Evolutionary conservation across 225 moss, liverwort and hornwort species (phyloP).

Genomic region (Ulota crispa): DNA sequence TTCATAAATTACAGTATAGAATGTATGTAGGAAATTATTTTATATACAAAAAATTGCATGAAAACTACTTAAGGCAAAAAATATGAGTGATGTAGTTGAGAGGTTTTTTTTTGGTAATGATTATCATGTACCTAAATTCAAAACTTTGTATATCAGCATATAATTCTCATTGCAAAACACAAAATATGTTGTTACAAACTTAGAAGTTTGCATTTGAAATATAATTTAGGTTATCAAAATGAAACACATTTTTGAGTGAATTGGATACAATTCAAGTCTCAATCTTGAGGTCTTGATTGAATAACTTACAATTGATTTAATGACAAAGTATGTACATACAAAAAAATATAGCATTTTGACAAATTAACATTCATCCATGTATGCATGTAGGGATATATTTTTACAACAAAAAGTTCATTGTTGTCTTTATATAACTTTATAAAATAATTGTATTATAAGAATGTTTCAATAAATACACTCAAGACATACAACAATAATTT

Average conservation of each 20-base stretch:
- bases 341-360: neutral
- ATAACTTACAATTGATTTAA: too few relatives aligned
- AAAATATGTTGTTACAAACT: accelerated
- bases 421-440: neutral
- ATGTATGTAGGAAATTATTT: too few relatives aligned
- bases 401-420: neutral
- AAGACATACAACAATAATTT: accelerated
- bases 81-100: too few relatives aligned
- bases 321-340: neutral
- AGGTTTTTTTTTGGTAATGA: too few relatives aligned
- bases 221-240: neutral
- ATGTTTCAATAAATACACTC: accelerated
- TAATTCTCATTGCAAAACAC: neutral
- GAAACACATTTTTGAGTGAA: accelerated
- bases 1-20: neutral
- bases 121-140: too few relatives aligned
- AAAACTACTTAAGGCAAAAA: neutral
- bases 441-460: neutral
- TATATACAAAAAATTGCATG: neutral
- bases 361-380: neutral
- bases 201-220: neutral
- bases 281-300: accelerated
- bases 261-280: neutral
- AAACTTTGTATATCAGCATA: accelerated
- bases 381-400: too few relatives aligned